Conservation (phyloP, 2,329 filamentous ascomycete genomes). For the Colletotrichum melonis region DNA sequence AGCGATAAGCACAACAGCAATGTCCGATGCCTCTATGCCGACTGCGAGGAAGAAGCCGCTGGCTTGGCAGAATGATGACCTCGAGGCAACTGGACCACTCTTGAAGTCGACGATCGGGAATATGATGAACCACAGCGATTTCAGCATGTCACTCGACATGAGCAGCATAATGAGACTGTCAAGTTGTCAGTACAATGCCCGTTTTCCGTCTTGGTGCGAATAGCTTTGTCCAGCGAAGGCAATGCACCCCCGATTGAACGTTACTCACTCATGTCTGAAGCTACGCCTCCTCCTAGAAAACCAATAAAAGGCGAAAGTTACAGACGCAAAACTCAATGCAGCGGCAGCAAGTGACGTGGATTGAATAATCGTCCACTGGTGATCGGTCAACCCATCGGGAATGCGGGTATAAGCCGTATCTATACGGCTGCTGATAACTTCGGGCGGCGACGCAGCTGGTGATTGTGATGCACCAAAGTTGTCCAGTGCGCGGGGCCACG, state of each 20-base stretch:
- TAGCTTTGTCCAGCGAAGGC: neutral
- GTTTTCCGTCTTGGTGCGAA: conserved; percentile 33
- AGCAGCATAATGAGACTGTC: conserved; percentile 78
- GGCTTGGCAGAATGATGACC: conserved; percentile 72
- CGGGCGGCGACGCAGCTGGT: neutral
- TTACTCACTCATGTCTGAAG: conserved; percentile 77
- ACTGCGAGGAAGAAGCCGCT: conserved; percentile 75
- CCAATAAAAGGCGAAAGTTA: conserved; percentile 73
- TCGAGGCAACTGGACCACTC: conserved; percentile 59
- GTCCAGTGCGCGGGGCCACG: conserved; percentile 18
- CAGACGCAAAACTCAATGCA: conserved; percentile 66
- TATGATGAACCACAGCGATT: conserved; percentile 75
- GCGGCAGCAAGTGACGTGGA: conserved; percentile 52
- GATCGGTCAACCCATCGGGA: conserved; percentile 24
- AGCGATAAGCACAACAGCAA: conserved; percentile 78
- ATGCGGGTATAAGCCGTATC: conserved; percentile 16
- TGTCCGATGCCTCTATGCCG: conserved; percentile 77
- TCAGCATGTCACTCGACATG: conserved; percentile 78
- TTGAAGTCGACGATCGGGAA: conserved; percentile 70
- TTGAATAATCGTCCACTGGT: conserved; percentile 32
- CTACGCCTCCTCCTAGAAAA: conserved; percentile 79
- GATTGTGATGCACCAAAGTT: conserved; percentile 7
- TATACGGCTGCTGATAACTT: conserved; percentile 4
- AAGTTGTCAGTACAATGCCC: conserved; percentile 36
- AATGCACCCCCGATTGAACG: neutral